Evolutionary conservation across 2,329 filamentous ascomycete genomes (phyloP), one percentile per base, ranked within the genome.

Genomic region (Colletotrichum aenigma): DNA sequence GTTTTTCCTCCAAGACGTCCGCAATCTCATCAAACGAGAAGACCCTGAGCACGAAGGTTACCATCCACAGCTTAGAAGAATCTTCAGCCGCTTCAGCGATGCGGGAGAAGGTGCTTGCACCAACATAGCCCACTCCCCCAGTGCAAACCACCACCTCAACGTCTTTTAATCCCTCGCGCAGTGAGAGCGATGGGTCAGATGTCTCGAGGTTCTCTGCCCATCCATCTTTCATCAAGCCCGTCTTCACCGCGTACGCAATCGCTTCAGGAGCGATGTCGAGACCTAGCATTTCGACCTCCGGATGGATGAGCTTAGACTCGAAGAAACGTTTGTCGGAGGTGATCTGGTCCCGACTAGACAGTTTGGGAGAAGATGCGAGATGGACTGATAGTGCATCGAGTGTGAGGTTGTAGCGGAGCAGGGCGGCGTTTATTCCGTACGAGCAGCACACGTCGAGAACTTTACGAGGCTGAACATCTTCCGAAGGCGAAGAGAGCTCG

Each of bases 351-450:
- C 26, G 38, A 7, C 30, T 26, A 0, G 58, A 60, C 5, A 6
- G 52, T 18, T n/a, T 48, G 4, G 52, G 24, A 18, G 12, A 70
- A 5, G 58, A 70, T 4, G 43, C 71, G 21, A 66, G 65, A 30
- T 74, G 43, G 13, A 16, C 7, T 5, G 26, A 24, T 26, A 74
- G 26, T 2, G 8, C 16, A 18, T 71, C 60, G 5, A 74, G 43
- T 7, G 32, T 52, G n/a, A 71, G 15, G 4, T 66, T 36, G 60
- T 36, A 30, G 24, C 71, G 67, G 34, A 74, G 58, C 16, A 74
- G 67, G 2, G 71, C 71, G 6, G 67, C 67, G 60, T 74, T 74
- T 36, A 71, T 74, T 5, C 71, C 71, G 58, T 74, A 74, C 6
- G 60, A 70, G 24, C 67, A 74, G 67, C 71, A 71, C 0, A 74